Evolutionary conservation across 495 filamentous ascomycete species (phyloP), one percentile per base, ranked within the genome.

Genomic region (Aspergillus ellipticus): DNA sequence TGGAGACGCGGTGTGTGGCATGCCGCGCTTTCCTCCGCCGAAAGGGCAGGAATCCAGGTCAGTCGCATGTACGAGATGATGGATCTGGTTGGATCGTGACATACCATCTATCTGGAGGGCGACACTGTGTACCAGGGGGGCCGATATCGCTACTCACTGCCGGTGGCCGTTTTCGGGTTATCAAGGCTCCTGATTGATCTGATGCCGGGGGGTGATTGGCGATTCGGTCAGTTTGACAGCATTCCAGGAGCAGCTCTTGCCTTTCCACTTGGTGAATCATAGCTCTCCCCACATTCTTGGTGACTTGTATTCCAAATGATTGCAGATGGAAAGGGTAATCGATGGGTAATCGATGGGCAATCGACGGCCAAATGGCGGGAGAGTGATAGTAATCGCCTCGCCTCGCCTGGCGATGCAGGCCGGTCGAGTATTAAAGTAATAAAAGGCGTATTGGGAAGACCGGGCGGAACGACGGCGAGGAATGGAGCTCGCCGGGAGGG

Each of bases 191-290:
- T 37, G 41, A 26, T 20, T 51, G 29, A 46, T 45, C 22, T 8
- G 19, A 33, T 33, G 37, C 26, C 1, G 17, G 6, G n/a, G 31
- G 24, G 22, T 51, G 47, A 56, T 56, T 56, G 48, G 54, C 35
- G 26, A 16, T 4, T 28, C 4, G 24, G 9, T 22, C 15, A 11
- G 0, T 37, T 39, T 56, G 54, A 56, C 54, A 56, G 54, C 54
- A 56, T 56, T 56, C 54, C 31, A 42, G 39, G 45, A 54, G 37
- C 21, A 28, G 45, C 4, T 29, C 21, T 24, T 47, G 20, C 26
- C 26, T 47, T 47, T 6, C 20, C 13, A 48, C 22, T 29, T 15
- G 10, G 6, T 29, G 17, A 21, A 28, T 16, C 9, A n/a, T 5
- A 48, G 24, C 45, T 48, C 22, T 24, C 45, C 26, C 45, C 45